Base-by-base conservation (phyloP, 495 filamentous ascomycete genomes). In the Penicillium ucsense region DNA sequence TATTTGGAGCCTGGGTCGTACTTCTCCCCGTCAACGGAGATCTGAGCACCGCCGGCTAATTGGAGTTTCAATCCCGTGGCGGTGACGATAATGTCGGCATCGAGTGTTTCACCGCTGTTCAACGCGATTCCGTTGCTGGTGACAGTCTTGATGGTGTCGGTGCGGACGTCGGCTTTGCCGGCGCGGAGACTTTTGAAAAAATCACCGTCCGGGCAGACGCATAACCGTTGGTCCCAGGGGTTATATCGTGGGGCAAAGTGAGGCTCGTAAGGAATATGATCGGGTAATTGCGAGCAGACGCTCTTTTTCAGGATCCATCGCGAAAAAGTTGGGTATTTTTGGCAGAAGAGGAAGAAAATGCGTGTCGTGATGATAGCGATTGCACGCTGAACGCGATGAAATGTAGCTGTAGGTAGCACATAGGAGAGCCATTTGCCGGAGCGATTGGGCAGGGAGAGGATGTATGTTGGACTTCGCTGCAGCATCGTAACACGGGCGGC, bases 191-290 rank as follows among this genome's bases (percentile, higher is more conserved):
- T 63, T 31, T 72, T 56, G 71, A 79, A 90, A 63, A 89, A 88
- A 61, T 90, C 86, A 1, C 75, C 83, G 52, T 84, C 78, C 0
- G 86, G 86, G 12, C 74, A 78, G 37, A 86, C 62, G 52, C 86
- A 88, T 0, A 90, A 62, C 0, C 87, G 79, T 59, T 92, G 85
- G 27, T 88, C 75, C 73, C 83, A 89, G 5, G 83, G 82, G 41
- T 76, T 74, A 55, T 92, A 92, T 9, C 54, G 51, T 0, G 87
- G 87, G 29, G 74, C 75, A 71, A 90, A 92, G 56, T 89, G 80
- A 3, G 79, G 79, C 35, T 84, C 78, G 34, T 74, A 49, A 8
- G 77, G 69, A 36, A 85, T 66, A 38, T 66, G 66, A 3, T 55
- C 45, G 4, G 83, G 82, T 3, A 91, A 73, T 33, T 77, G 69